These are phyloP conservation scores for Takashimella koratensis DNA, from an alignment of 1,284 basidiomycete genomes.

Conservation along the genomic window DNA sequence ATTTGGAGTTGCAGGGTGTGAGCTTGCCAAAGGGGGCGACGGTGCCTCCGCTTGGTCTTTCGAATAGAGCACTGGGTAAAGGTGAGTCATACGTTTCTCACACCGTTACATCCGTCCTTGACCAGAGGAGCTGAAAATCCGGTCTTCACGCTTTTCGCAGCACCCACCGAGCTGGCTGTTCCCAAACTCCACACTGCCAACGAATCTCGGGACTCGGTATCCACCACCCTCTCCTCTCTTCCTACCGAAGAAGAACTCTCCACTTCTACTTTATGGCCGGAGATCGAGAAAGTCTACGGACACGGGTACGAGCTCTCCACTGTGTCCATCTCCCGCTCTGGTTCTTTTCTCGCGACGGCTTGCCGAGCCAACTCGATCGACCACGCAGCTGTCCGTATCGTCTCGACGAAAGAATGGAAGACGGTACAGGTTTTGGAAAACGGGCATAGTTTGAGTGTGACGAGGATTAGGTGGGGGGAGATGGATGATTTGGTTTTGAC, in stretches of 20 bases:
- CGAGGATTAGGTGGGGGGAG: slow-evolving; percentile 80
- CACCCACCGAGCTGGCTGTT: slow-evolving; percentile 23
- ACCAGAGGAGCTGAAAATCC: not conserved
- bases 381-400: slow-evolving; percentile 84
- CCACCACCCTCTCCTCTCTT: slow-evolving; percentile 43
- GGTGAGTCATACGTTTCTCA: slow-evolving; percentile 61
- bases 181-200: slow-evolving; percentile 31
- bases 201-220: slow-evolving; percentile 45
- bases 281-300: slow-evolving; percentile 94
- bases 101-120: not conserved
- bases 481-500: slow-evolving; percentile 74
- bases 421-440: slow-evolving; percentile 1
- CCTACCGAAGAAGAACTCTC: slow-evolving; percentile 63
- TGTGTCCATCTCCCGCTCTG: slow-evolving; percentile 66
- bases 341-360: slow-evolving; percentile 76
- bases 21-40: slow-evolving; percentile 56
- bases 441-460: slow-evolving; percentile 87
- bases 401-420: slow-evolving; percentile 67
- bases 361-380: slow-evolving; percentile 83
- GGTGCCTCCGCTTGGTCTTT: slow-evolving; percentile 71
- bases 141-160: not conserved
- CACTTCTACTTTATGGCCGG: slow-evolving; percentile 89
- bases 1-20: slow-evolving; percentile 6
- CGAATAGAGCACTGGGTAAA: slow-evolving; percentile 73
- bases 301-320: slow-evolving; percentile 94